phyloP scores from a whole-genome alignment of 129 eudicot genomes.

The Dittrichia graveolens region DNA sequence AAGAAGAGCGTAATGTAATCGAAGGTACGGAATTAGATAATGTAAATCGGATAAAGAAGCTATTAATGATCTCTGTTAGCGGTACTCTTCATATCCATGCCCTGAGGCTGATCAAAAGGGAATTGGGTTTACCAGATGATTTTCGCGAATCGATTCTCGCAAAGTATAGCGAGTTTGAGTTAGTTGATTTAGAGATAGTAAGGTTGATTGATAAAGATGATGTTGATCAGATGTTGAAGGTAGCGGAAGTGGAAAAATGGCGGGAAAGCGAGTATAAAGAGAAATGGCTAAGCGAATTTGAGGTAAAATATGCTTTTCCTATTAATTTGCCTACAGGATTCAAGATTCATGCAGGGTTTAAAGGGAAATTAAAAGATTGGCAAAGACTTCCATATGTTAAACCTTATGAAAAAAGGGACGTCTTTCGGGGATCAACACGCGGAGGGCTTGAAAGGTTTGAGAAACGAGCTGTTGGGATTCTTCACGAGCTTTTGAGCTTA shows the following conservation, averaged over 20 bases:
- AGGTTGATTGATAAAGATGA: conserved; percentile 46
- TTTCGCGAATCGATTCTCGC: conserved; percentile 66
- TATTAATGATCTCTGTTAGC: conserved; percentile 63
- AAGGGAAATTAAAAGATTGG: conserved; percentile 74
- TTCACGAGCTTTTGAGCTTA: conserved; percentile 83
- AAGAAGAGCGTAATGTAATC: conserved; percentile 48
- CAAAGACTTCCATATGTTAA: conserved; percentile 77
- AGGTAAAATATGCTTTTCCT: conserved; percentile 81
- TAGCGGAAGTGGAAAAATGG: conserved; percentile 78
- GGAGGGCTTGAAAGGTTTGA: conserved; percentile 84
- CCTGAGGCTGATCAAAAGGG: conserved; percentile 67
- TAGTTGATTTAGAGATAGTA: conserved; percentile 71
- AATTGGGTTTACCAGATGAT: conserved; percentile 85
- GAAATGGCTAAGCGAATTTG: conserved; percentile 93
- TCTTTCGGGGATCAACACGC: conserved; percentile 45
- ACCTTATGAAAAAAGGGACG: conserved; percentile 68
- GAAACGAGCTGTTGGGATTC: conserved; percentile 79
- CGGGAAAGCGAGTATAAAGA: conserved; percentile 72
- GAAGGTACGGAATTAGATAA: conserved; percentile 41
- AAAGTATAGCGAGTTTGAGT: conserved; percentile 59
- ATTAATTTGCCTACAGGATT: conserved; percentile 80
- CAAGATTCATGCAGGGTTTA: conserved; percentile 56
- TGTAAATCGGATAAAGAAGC: conserved; percentile 55
- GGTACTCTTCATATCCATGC: conserved; percentile 80
- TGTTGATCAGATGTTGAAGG: conserved; percentile 35